phyloP scores from a whole-genome alignment of 352 stramenopile species.

The Elongisporangium senticosum region DNA sequence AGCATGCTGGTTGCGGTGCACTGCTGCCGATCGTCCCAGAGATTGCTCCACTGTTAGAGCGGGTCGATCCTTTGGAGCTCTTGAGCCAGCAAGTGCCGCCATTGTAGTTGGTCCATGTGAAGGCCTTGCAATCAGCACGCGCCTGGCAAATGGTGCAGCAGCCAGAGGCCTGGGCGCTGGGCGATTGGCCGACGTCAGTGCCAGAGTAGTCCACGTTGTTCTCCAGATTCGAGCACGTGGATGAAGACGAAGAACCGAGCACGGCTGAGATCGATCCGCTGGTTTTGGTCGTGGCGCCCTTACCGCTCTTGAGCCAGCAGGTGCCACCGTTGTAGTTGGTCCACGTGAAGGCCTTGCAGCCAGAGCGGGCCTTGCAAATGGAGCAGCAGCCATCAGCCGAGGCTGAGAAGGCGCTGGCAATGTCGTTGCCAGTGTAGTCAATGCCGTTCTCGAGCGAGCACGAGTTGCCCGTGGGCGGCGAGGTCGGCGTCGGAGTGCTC shows the following conservation, averaged over 20 bases:
- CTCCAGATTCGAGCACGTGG: slow-evolving; percentile 7
- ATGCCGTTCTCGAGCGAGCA: slow-evolving; percentile 3
- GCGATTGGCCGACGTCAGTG: slow-evolving; percentile 12
- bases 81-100: slow-evolving; percentile 27
- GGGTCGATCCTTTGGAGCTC: slow-evolving; percentile 7
- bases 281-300: slow-evolving; percentile 3
- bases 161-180: slow-evolving; percentile 4
- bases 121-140: slow-evolving; percentile 13
- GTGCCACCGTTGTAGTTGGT: slow-evolving; percentile 12
- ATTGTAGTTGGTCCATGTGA: slow-evolving; percentile 16
- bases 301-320: slow-evolving; percentile 15
- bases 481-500: too few relatives aligned
- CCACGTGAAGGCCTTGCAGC: slow-evolving; percentile 14
- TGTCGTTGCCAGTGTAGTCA: slow-evolving; percentile 26
- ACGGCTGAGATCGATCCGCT: slow-evolving; percentile 6
- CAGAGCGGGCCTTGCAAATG: slow-evolving; percentile 14
- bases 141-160: slow-evolving; percentile 15
- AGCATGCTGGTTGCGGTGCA: slow-evolving; percentile 4
- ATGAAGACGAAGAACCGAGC: slow-evolving; percentile 5
- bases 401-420: slow-evolving; percentile 13
- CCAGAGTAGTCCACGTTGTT: slow-evolving; percentile 15
- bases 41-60: slow-evolving; percentile 7
- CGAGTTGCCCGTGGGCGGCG: too few relatives aligned
- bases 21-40: slow-evolving; percentile 7
- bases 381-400: slow-evolving; percentile 16